Evolutionary conservation across 2,329 filamentous ascomycete genomes (phyloP).

Genomic region (Colletotrichum horii): DNA sequence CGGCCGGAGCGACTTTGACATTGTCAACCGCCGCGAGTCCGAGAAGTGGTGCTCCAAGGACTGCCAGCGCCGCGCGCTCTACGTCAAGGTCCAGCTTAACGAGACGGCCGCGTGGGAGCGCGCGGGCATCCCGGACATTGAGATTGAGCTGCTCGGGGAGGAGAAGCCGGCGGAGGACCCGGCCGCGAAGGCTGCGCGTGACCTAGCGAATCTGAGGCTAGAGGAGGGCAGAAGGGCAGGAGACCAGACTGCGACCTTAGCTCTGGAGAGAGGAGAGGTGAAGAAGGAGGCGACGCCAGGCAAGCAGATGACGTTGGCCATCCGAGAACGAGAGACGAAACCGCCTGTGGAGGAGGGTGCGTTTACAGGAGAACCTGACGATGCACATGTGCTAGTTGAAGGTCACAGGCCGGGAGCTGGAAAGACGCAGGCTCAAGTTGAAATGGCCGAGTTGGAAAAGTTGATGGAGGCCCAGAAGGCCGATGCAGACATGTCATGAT

Average conservation of each 20-base stretch:
- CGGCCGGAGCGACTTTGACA: slow-evolving; percentile 61
- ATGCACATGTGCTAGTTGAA: slow-evolving; percentile 53
- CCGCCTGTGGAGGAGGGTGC: slow-evolving; percentile 27
- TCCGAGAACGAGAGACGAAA: slow-evolving; percentile 56
- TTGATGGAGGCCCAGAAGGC: slow-evolving; percentile 28
- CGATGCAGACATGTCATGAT: neutral
- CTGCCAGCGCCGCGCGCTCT: slow-evolving; percentile 82
- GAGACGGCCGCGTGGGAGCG: slow-evolving; percentile 88
- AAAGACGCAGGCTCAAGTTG: slow-evolving; percentile 31
- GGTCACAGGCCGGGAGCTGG: slow-evolving; percentile 44
- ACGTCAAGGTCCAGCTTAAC: slow-evolving; percentile 86
- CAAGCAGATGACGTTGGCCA: slow-evolving; percentile 50
- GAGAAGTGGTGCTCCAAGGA: slow-evolving; percentile 87
- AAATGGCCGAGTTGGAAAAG: slow-evolving; percentile 20
- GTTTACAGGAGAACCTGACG: slow-evolving; percentile 25
- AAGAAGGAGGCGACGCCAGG: slow-evolving; percentile 3
- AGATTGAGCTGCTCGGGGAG: slow-evolving; percentile 72
- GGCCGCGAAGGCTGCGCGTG: slow-evolving; percentile 37
- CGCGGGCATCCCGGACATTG: slow-evolving; percentile 58
- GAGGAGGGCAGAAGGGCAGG: slow-evolving; percentile 46
- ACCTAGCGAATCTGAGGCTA: slow-evolving; percentile 48
- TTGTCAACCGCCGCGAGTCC: slow-evolving; percentile 74
- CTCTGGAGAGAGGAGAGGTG: slow-evolving; percentile 53
- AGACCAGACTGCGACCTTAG: slow-evolving; percentile 47
- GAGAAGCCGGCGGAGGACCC: slow-evolving; percentile 54